phyloP scores from a whole-genome alignment of 1,139 yeast species.

The Geotrichum armillariae region DNA sequence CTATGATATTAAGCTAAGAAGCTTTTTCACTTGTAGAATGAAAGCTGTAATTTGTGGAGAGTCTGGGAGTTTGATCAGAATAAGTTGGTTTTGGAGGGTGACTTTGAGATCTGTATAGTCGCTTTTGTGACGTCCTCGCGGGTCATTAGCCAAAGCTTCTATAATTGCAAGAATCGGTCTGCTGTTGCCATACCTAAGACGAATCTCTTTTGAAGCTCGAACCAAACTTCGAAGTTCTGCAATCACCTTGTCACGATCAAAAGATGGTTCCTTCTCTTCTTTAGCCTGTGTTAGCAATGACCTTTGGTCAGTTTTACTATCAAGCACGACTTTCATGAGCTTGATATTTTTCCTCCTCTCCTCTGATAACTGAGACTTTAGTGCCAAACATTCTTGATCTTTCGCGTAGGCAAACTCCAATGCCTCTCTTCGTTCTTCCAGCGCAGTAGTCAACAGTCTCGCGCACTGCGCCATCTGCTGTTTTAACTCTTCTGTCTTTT shows the following conservation, averaged over 20 bases:
- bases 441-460: slow-evolving; percentile 10
- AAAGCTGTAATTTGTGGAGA: slow-evolving; percentile 5
- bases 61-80: slow-evolving; percentile 13
- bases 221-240: not conserved
- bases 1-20: slow-evolving; percentile 6
- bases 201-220: slow-evolving; percentile 9
- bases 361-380: slow-evolving; percentile 11
- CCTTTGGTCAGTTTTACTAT: not conserved
- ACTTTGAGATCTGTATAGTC: slow-evolving; percentile 11
- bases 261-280: not conserved
- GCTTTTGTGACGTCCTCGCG: slow-evolving; percentile 1
- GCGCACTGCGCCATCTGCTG: slow-evolving; percentile 17
- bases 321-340: slow-evolving; percentile 14
- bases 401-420: slow-evolving; percentile 16
- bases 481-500: slow-evolving; percentile 10
- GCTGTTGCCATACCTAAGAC: slow-evolving; percentile 13
- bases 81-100: slow-evolving; percentile 11
- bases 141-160: slow-evolving; percentile 9
- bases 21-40: not conserved
- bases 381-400: slow-evolving; percentile 12
- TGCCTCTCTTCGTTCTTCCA: slow-evolving; percentile 18
- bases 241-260: slow-evolving; percentile 14
- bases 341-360: slow-evolving; percentile 17
- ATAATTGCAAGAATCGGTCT: slow-evolving; percentile 6
- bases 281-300: not conserved